Evolutionary conservation across 2,329 filamentous ascomycete species (phyloP).

Genomic region (Cordyceps javanica): DNA sequence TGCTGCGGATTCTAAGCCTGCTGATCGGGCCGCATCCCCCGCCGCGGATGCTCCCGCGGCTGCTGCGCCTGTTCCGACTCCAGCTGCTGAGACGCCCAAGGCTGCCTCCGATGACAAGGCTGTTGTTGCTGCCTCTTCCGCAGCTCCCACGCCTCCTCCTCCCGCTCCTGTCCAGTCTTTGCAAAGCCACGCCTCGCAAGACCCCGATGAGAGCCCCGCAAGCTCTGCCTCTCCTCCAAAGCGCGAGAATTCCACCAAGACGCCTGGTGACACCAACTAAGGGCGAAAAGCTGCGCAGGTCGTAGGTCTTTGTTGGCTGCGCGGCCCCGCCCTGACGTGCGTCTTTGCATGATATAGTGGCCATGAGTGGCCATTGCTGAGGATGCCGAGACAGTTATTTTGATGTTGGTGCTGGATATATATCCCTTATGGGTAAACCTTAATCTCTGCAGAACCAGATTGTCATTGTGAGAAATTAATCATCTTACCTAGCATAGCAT

Average conservation of each 20-base stretch:
- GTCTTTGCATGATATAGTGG: neutral
- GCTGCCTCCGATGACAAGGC: neutral
- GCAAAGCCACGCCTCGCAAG: neutral
- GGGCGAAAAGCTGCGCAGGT: neutral
- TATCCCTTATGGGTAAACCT: neutral
- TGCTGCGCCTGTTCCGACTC: neutral
- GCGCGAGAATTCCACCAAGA: constrained; percentile 12
- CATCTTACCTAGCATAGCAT: neutral
- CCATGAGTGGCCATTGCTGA: neutral
- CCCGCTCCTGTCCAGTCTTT: neutral
- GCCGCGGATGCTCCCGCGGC: neutral
- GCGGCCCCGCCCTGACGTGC: neutral
- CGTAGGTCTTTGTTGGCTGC: neutral
- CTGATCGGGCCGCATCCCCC: neutral
- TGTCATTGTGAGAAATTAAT: neutral
- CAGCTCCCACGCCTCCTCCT: neutral
- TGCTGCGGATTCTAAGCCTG: neutral
- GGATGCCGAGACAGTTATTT: neutral
- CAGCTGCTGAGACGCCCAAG: neutral
- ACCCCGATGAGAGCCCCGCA: constrained; percentile 17
- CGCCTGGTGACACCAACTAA: neutral
- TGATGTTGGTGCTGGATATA: neutral
- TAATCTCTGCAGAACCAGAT: neutral
- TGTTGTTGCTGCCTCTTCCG: neutral
- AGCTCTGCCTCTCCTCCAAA: constrained; percentile 14